Evolutionary conservation across 2,329 filamentous ascomycete genomes (phyloP), one percentile per base, ranked within the genome.

Genomic region (Sporothrix dimorphospora): DNA sequence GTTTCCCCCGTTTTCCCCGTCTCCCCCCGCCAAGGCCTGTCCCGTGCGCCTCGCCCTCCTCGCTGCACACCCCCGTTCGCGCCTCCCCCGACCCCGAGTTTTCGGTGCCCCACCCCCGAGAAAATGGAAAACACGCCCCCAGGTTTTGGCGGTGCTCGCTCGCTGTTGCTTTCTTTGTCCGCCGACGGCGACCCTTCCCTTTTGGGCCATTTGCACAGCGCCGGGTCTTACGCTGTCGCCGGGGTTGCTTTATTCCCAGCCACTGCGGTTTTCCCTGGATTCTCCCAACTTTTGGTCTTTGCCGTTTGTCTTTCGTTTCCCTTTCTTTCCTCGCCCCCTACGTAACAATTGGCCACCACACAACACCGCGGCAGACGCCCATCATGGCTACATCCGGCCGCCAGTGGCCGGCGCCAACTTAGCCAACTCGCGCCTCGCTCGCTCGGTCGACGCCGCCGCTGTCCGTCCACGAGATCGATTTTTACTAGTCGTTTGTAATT

Each of bases 61-160:
- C 63, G 59, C 59, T 65, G 38, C 59, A 65, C 38, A 12, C 59
- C n/a, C 59, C 59, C 38, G 59, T 65, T 34, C 27, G 40, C 42
- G 0, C 63, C 24, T 30, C 30, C 63, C 34, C 61, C 63, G 40
- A 49, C 40, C 63, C 61, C 63, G 42, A 66, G 14, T 12, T 6
- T 49, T 66, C 42, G 63, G 63, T 66, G 63, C 21, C 42, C 61
- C 61, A 49, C 63, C 42, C 63, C 63, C 63, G 63, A 45, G 42
- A 45, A 45, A 45, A 3, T n/a, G n/a, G 45, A 45, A 27, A 65
- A 42, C 9, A 27, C 59, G 45, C 59, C 59, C 57, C 38, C 59
- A 45, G 9, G 38, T 19, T 65, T 65, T 65, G 38, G 38, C 38
- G 38, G 38, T 63, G 38, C 53, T 63, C 24, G 63, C 24, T 34